phyloP scores from a whole-genome alignment of 1,284 basidiomycete species.

The Ustilago trichophora region DNA sequence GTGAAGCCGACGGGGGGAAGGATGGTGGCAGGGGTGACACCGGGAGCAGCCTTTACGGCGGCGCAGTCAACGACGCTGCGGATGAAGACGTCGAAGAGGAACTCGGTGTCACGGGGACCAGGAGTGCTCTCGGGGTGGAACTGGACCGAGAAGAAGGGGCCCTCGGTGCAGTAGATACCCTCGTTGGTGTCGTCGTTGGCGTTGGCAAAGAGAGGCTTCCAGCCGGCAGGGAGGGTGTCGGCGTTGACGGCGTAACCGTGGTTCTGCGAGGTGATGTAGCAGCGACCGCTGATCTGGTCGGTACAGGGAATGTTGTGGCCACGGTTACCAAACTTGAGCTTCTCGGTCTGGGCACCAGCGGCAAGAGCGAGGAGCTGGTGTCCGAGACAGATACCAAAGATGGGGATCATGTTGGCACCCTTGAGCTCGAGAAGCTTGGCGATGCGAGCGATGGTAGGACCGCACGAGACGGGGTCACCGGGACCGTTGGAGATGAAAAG shows the following conservation, averaged over 20 bases:
- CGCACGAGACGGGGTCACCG: slow-evolving; percentile 84
- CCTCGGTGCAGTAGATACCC: slow-evolving; percentile 84
- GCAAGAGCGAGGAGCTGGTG: slow-evolving; percentile 97
- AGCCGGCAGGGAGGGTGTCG: slow-evolving; percentile 79
- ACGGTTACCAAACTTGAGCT: slow-evolving; percentile 99
- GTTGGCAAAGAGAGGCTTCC: slow-evolving; percentile 94
- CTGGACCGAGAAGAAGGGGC: slow-evolving; percentile 97
- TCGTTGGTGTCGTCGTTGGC: slow-evolving; percentile 98
- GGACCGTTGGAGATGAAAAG: slow-evolving; percentile 98
- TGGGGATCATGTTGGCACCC: slow-evolving; percentile 77
- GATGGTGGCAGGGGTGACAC: slow-evolving; percentile 29
- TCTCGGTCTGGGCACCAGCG: slow-evolving; percentile 89
- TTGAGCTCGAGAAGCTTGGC: slow-evolving; percentile 73
- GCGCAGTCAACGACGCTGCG: slow-evolving; percentile 83
- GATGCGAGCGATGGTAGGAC: slow-evolving; percentile 77
- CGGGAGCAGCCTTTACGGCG: slow-evolving; percentile 70
- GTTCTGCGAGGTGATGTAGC: slow-evolving; percentile 99
- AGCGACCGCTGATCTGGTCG: slow-evolving; percentile 88
- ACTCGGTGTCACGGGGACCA: slow-evolving; percentile 98
- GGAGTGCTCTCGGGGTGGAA: slow-evolving; percentile 99
- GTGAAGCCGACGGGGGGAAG: slow-evolving; percentile 80
- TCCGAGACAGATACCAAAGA: slow-evolving; percentile 98
- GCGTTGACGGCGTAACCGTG: slow-evolving; percentile 97
- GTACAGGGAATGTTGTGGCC: slow-evolving; percentile 99
- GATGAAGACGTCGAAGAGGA: slow-evolving; percentile 97